A percentile compares a stretch with the other conserved stretches of the same genome.
These are phyloP conservation scores for Casuarina glauca DNA, from an alignment of 306 rosid genomes.

Conservation along the genomic window DNA sequence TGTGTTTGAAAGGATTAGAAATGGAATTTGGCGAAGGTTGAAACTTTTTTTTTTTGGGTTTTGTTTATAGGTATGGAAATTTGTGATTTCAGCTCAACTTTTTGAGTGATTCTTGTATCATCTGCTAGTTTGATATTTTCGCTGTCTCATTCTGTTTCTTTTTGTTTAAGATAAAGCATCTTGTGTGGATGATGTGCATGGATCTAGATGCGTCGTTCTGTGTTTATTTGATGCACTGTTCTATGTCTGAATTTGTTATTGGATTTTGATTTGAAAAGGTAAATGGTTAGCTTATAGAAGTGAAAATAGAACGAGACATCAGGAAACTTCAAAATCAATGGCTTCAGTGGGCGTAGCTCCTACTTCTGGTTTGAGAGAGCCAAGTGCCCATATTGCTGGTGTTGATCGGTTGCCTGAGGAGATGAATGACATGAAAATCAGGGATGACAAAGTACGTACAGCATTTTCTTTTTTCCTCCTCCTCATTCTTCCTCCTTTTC, in stretches of 20 bases:
- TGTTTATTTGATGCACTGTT: neutral
- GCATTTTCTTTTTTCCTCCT: neutral
- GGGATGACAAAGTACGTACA: conserved; percentile 78
- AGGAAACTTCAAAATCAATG: conserved; percentile 41
- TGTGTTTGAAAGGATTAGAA: neutral
- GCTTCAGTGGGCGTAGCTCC: conserved; percentile 85
- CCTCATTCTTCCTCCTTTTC: neutral
- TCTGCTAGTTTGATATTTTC: neutral
- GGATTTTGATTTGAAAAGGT: conserved; percentile 46
- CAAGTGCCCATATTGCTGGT: conserved; percentile 62
- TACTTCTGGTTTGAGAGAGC: conserved; percentile 64
- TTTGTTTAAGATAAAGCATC: neutral
- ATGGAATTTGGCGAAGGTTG: neutral
- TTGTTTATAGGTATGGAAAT: neutral
- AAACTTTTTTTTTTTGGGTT: neutral
- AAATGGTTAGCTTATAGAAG: conserved; percentile 44
- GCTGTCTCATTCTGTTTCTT: neutral
- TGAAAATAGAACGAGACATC: conserved; percentile 22
- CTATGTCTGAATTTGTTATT: conserved; percentile 17
- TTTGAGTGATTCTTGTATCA: neutral
- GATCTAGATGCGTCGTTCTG: neutral
- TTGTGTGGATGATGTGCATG: conserved; percentile 1
- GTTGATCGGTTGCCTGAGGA: conserved; percentile 92
- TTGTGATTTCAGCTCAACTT: neutral
- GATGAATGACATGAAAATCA: conserved; percentile 93